Base-by-base conservation (phyloP, 495 filamentous ascomycete species). In the Chaetomium tenue region DNA sequence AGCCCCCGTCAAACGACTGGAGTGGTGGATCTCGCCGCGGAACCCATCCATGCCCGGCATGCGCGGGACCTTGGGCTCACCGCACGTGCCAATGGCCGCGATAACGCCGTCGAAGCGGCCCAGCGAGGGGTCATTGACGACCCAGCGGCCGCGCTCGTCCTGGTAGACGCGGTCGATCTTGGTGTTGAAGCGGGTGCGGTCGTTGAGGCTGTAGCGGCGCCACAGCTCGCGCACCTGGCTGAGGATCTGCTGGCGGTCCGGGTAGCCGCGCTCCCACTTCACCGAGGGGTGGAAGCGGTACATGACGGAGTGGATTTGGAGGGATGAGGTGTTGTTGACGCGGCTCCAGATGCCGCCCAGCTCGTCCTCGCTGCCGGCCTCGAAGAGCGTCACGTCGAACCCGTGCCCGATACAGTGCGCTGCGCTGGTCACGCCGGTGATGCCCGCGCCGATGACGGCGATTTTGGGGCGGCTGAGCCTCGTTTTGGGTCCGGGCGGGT, bases 361-460 rank as follows among this genome's bases (percentile, higher is more conserved):
- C 30, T 83, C 80, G 8, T 87, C 78, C 61, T 83, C 77, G 5
- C 81, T 68, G 28, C 89, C 86, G 3, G 84, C 82, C 70, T 94
- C 91, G 66, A 95, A 93, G 40, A 96, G 83, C 30, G 81, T 79
- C 5, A 91, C 88, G 71, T 94, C 90, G 63, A 93, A 92, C 53
- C 91, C 89, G 86, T 96, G 90, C 15, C 90, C 91, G 33, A 93
- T 85, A 75, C 90, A 93, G 74, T 96, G 91, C 7, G 89, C 86
- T 5, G 91, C 91, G 9, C 89, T 85, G 0, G 89, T 91, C 3
- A 95, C 85, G 47, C 91, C 91, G 0, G 91, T 96, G 50, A 95
- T 76, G 9, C 91, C 91, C 25, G 91, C 89, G 6, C 91, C 91
- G 66, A 94, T 91, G 53, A 94, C 77, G n/a, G 91, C 91, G 57